Evolutionary conservation across 352 stramenopile species (phyloP).

Genomic region (Globisporangium echinulatum): DNA sequence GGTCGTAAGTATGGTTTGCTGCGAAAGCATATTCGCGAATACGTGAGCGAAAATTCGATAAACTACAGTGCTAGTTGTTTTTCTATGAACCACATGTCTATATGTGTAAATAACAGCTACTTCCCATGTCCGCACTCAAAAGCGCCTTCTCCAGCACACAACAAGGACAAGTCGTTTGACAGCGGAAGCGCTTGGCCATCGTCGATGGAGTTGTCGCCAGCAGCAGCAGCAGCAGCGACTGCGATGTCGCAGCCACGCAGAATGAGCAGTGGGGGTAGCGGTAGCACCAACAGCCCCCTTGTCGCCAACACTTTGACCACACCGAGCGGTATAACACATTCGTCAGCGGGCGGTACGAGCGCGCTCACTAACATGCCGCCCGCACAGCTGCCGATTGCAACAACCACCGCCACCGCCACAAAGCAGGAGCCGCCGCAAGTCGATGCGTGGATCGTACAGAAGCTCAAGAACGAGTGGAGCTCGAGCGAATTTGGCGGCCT

Average conservation of each 20-base stretch:
- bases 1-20: neutral
- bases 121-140: too few relatives aligned
- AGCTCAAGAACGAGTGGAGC: slow-evolving; percentile 72
- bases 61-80: too few relatives aligned
- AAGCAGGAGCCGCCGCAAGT: slow-evolving; percentile 21
- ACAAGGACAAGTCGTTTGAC: neutral
- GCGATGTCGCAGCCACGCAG: neutral
- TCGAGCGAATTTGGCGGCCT: slow-evolving; percentile 57
- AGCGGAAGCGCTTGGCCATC: neutral
- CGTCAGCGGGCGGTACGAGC: too few relatives aligned
- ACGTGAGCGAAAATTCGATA: too few relatives aligned
- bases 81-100: too few relatives aligned
- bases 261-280: neutral
- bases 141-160: neutral
- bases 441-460: slow-evolving; percentile 70
- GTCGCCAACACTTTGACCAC: neutral
- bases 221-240: neutral
- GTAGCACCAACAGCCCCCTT: neutral
- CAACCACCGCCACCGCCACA: neutral
- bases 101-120: too few relatives aligned
- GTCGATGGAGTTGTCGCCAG: neutral
- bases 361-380: too few relatives aligned
- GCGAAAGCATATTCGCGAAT: neutral
- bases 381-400: too few relatives aligned
- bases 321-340: too few relatives aligned